phyloP scores from a whole-genome alignment of 2,329 filamentous ascomycete genomes.

The Chalaropsis ovoidea region DNA sequence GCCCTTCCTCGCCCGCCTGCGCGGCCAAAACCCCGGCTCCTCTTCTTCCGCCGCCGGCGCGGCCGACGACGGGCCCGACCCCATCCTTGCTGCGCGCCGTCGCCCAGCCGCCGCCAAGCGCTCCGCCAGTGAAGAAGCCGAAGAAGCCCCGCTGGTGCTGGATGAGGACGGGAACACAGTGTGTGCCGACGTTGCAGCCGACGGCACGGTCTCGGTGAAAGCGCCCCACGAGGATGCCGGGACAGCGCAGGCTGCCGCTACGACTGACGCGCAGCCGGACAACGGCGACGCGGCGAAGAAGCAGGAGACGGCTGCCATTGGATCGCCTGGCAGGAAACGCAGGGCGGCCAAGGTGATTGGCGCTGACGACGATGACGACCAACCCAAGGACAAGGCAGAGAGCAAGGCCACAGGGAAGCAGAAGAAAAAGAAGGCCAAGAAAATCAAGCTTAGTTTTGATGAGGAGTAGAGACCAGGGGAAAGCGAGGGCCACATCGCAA shows the following conservation, averaged over 20 bases:
- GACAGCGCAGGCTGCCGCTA: neutral
- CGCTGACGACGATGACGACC: constrained; percentile 28
- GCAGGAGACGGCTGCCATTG: constrained; percentile 36
- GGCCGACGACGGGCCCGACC: constrained; percentile 43
- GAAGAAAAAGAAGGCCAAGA: constrained; percentile 48
- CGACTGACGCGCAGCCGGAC: constrained; percentile 25
- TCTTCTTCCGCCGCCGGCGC: constrained; percentile 31
- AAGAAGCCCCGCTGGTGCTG: constrained; percentile 66
- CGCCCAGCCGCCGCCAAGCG: constrained; percentile 42
- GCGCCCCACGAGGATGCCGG: constrained; percentile 17
- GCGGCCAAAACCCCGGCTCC: constrained; percentile 42
- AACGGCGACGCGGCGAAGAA: constrained; percentile 30
- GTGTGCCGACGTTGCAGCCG: constrained; percentile 37
- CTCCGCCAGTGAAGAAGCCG: constrained; percentile 58
- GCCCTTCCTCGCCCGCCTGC: constrained; percentile 50
- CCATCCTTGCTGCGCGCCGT: constrained; percentile 41
- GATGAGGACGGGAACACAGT: constrained; percentile 61
- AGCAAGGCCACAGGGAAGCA: constrained; percentile 26
- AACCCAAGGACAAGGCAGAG: constrained; percentile 20
- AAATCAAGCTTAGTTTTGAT: constrained; percentile 59
- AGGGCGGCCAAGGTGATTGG: constrained; percentile 45
- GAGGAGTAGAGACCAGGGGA: constrained; percentile 40
- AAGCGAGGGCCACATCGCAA: neutral
- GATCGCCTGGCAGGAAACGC: constrained; percentile 41
- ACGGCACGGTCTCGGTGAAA: constrained; percentile 34